Percentiles rank a stretch among this genome's conserved stretches.
phyloP scores from a whole-genome alignment of 2,329 filamentous ascomycete genomes.

The Zymoseptoria passerinii region DNA sequence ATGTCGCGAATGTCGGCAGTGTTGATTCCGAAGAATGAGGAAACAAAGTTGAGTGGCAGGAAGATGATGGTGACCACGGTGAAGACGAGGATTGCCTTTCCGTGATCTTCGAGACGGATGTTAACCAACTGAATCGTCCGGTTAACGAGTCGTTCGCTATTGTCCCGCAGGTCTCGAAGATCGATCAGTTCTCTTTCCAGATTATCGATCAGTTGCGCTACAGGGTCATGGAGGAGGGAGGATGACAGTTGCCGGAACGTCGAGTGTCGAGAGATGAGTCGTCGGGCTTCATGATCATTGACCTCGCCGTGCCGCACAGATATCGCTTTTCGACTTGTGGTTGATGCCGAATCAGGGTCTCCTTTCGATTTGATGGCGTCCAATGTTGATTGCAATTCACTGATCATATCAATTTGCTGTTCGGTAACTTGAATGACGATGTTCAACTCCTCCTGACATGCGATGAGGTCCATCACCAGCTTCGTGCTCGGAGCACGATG shows the following conservation, averaged over 20 bases:
- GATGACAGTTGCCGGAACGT: conserved; percentile 34
- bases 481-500: conserved; percentile 36
- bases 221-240: conserved; percentile 30
- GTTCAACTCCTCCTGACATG: conserved; percentile 38
- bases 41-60: conserved; percentile 8
- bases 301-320: conserved; percentile 2
- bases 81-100: conserved; percentile 31
- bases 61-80: conserved; percentile 13
- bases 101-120: conserved; percentile 39
- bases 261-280: conserved; percentile 22
- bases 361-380: neutral
- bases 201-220: conserved; percentile 34
- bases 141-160: conserved; percentile 37
- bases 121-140: conserved; percentile 39
- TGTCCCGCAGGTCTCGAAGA: conserved; percentile 35
- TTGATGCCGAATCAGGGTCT: conserved; percentile 1
- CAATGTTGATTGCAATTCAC: conserved; percentile 21
- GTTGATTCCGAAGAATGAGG: conserved; percentile 13
- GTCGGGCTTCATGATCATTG: conserved; percentile 6
- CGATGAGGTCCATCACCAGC: conserved; percentile 38
- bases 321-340: neutral
- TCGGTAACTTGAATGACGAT: conserved; percentile 39
- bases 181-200: conserved; percentile 35
- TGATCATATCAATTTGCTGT: conserved; percentile 34
- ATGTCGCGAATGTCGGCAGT: neutral